A percentile compares a stretch with the other conserved stretches of the same genome.
These are phyloP conservation scores for Paulownia fortunei DNA, from an alignment of 257 asterid genomes.

Conservation along the genomic window DNA sequence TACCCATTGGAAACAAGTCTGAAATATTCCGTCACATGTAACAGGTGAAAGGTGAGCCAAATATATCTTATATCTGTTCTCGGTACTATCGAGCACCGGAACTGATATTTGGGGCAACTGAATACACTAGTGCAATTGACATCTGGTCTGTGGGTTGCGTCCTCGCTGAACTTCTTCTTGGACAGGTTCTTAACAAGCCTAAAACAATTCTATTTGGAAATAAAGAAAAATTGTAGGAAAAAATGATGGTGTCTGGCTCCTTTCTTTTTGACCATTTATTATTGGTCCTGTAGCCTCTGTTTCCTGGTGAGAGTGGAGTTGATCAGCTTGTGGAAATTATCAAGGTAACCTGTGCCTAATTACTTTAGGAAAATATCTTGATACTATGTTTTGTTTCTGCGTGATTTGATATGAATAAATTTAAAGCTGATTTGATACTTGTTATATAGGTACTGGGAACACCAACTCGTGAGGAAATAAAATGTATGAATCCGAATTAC, in stretches of 20 bases:
- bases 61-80: constrained; percentile 83
- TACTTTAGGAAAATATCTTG: not conserved
- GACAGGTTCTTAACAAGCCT: constrained; percentile 59
- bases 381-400: not conserved
- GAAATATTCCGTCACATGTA: constrained; percentile 17
- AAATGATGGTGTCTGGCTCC: not conserved
- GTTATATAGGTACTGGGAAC: constrained; percentile 72
- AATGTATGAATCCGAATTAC: constrained; percentile 91
- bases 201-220: not conserved
- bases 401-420: not conserved
- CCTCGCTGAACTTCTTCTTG: constrained; percentile 87
- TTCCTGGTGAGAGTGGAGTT: constrained; percentile 93
- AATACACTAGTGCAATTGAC: constrained; percentile 81
- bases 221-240: not conserved
- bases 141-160: constrained; percentile 95
- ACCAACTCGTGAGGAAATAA: constrained; percentile 88
- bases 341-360: constrained; percentile 52
- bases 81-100: constrained; percentile 88
- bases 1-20: constrained; percentile 7
- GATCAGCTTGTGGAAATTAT: constrained; percentile 90
- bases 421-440: not conserved
- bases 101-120: constrained; percentile 85
- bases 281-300: constrained; percentile 58
- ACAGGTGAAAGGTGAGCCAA: constrained; percentile 91
- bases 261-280: constrained; percentile 14